Conservation (phyloP, 2,329 filamentous ascomycete species). For the Penicillium olsonii region DNA sequence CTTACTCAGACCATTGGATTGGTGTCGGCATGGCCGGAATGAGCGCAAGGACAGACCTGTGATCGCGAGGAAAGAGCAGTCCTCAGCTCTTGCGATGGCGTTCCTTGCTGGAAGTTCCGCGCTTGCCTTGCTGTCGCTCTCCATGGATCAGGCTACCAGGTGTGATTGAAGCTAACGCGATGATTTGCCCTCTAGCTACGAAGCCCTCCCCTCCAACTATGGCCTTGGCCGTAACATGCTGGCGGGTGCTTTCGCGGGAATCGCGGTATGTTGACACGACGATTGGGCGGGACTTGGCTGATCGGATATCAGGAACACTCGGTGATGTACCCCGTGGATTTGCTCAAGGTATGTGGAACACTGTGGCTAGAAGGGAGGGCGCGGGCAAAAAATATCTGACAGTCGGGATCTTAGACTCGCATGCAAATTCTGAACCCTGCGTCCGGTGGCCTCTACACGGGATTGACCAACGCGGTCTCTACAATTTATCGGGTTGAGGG, state of each 20-base stretch:
- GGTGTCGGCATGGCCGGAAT: neutral
- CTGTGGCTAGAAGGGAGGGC: neutral
- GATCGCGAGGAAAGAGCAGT: neutral
- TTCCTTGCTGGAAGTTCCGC: neutral
- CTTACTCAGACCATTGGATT: conserved; percentile 3
- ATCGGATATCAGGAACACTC: conserved; percentile 75
- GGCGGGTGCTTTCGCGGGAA: conserved; percentile 94
- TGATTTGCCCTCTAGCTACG: conserved; percentile 64
- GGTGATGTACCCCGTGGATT: conserved; percentile 98
- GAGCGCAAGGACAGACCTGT: neutral
- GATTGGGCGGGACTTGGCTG: conserved; percentile 9
- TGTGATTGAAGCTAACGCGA: conserved; percentile 22
- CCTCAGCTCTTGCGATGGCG: neutral
- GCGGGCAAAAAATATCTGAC: conserved; percentile 14
- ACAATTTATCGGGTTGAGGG: conserved; percentile 91
- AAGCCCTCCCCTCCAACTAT: conserved; percentile 91
- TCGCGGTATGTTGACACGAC: conserved; percentile 66
- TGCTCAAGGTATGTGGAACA: conserved; percentile 75
- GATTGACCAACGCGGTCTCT: conserved; percentile 87
- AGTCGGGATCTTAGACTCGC: conserved; percentile 68
- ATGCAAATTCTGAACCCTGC: conserved; percentile 95
- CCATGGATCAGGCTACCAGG: conserved; percentile 5
- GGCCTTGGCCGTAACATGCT: conserved; percentile 92
- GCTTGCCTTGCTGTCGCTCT: conserved; percentile 2
- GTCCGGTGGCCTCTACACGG: conserved; percentile 78